These are phyloP conservation scores for Alternaria dauci DNA, from an alignment of 2,329 filamentous ascomycete genomes.

Conservation along the genomic window DNA sequence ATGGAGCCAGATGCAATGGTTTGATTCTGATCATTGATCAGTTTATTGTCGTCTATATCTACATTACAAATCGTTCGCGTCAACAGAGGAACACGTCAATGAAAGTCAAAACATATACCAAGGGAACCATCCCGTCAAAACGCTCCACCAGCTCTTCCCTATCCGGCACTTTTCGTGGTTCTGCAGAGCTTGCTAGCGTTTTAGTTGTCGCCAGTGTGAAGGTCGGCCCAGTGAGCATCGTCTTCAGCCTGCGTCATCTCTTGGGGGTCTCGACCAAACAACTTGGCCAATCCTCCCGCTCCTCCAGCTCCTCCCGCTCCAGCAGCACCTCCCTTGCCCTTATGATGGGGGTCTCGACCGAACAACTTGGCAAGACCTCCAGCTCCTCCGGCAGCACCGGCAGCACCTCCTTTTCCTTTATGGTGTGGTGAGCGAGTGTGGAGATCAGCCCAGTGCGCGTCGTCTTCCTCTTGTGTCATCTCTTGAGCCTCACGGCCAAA, in stretches of 20 bases:
- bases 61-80: not conserved
- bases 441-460: constrained; percentile 22
- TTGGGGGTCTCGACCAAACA: not conserved
- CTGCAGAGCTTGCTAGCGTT: not conserved
- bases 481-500: not conserved
- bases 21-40: not conserved
- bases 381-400: not conserved
- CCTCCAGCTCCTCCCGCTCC: not conserved
- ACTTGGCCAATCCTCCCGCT: not conserved
- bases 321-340: constrained; percentile 10
- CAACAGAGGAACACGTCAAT: not conserved
- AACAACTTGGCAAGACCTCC: not conserved
- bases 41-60: not conserved
- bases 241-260: not conserved
- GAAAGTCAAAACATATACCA: constrained; percentile 1
- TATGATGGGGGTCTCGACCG: constrained; percentile 5
- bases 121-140: not conserved
- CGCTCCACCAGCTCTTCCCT: not conserved
- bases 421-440: constrained; percentile 12
- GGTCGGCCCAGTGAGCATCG: not conserved
- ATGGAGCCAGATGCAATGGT: not conserved
- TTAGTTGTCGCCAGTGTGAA: constrained; percentile 4
- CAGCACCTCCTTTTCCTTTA: constrained; percentile 18
- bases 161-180: not conserved
- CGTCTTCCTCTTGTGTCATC: constrained; percentile 11